Evolutionary conservation across 2,329 filamentous ascomycete genomes (phyloP).

Genomic region (Penicillium brasilianum): DNA sequence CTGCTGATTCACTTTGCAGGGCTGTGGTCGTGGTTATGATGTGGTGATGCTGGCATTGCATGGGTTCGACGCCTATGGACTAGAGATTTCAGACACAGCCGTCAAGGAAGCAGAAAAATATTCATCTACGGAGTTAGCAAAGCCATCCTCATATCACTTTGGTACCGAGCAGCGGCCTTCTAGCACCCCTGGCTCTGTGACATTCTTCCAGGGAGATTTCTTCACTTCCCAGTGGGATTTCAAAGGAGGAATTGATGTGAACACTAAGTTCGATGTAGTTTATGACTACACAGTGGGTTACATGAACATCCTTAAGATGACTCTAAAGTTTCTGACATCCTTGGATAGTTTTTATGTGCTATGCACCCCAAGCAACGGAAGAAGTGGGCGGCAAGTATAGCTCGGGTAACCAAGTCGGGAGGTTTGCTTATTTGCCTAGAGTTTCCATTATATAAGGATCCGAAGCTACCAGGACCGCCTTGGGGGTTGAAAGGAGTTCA

Average conservation of each 20-base stretch:
- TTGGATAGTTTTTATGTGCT: conserved; percentile 64
- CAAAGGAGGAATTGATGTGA: conserved; percentile 25
- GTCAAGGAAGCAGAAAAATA: conserved; percentile 30
- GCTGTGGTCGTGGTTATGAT: conserved; percentile 43
- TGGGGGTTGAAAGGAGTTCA: conserved; percentile 47
- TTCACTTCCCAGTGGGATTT: conserved; percentile 65
- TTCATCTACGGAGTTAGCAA: conserved; percentile 24
- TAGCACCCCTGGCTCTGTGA: conserved; percentile 51
- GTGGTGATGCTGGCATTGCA: conserved; percentile 40
- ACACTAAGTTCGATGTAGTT: conserved; percentile 64
- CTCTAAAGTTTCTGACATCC: neutral
- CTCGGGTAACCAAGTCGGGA: conserved; percentile 54
- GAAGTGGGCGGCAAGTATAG: conserved; percentile 60
- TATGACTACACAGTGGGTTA: conserved; percentile 65
- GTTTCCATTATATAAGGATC: conserved; percentile 49
- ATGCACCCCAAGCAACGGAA: conserved; percentile 60
- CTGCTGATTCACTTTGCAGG: conserved; percentile 22
- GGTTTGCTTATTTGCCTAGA: conserved; percentile 62
- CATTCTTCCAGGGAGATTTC: conserved; percentile 68
- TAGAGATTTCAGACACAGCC: conserved; percentile 37
- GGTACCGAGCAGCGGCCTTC: neutral
- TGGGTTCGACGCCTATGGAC: conserved; percentile 38
- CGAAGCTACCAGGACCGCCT: conserved; percentile 44
- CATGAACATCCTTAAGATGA: neutral
- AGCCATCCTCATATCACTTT: conserved; percentile 29